Base-by-base conservation (phyloP, 495 filamentous ascomycete species). In the Cercophora scortea region DNA sequence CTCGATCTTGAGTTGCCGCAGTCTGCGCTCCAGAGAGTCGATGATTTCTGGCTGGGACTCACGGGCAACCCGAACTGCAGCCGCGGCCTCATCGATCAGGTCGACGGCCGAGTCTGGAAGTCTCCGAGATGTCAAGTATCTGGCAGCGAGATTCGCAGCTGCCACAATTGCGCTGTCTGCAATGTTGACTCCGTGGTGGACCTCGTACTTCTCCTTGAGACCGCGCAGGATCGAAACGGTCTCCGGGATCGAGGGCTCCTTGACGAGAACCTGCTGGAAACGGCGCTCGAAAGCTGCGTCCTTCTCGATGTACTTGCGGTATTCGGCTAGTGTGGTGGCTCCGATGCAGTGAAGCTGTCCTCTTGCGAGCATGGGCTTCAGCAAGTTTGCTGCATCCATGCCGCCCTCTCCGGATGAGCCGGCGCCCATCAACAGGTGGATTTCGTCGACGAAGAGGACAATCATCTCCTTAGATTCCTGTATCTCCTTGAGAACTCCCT, bases 301-400 rank as follows among this genome's bases (percentile, higher is more conserved):
- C 69, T 98, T 98, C 68, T 98, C 94, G 52, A 98, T 96, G 69
- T 98, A 96, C 71, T 98, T 98, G 59, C 93, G 83, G 72, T 97
- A 98, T 68, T 98, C 93, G 53, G 82, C 81, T 46, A 98, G 76
- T 1, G 93, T 98, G 0, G 93, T 98, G 1, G 93, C 93, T 65
- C 93, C 93, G 55, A 97, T 96, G 62, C 93, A 98, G 76, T 98
- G 93, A 47, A 98, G 77, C 65, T 97, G 91, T 17, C 93, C 93
- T 62, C 93, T 82, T 51, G 93, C 93, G 52, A 97, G 79, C 88
- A 96, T 96, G 6, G 90, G 93, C 76, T 98, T 98, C 57, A 98
- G 79, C 42, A 98, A 71, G 65, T 98, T 98, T 60, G 93, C 93
- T 25, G 93, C 94, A 61, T 98, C 93, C 93, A 98, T 98, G 51